phyloP scores from a whole-genome alignment of 495 filamentous ascomycete species.

The Cercophora sp. region DNA sequence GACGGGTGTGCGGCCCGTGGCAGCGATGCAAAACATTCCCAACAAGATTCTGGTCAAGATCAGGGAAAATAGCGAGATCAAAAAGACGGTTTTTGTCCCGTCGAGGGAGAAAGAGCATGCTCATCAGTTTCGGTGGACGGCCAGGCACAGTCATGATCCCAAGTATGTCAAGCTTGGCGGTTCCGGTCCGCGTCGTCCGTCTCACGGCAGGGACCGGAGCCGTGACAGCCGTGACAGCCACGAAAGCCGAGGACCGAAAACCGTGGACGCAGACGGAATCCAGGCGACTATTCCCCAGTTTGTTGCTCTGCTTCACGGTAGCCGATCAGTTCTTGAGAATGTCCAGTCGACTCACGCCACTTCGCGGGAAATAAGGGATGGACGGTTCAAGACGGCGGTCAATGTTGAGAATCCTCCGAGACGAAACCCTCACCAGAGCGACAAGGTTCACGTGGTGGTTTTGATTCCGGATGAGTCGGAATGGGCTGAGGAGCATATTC shows the following conservation, averaged over 20 bases:
- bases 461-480: slow-evolving; percentile 20
- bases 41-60: slow-evolving; percentile 20
- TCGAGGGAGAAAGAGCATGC: too few species aligned
- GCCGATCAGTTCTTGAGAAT: slow-evolving; percentile 20
- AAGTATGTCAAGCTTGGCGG: slow-evolving; percentile 15
- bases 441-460: slow-evolving; percentile 22
- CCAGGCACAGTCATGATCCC: slow-evolving; percentile 16
- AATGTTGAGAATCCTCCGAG: slow-evolving; percentile 11
- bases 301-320: slow-evolving; percentile 22
- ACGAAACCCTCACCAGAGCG: slow-evolving; percentile 17
- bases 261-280: slow-evolving; percentile 20
- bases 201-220: background rate
- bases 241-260: background rate
- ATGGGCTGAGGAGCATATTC: slow-evolving; percentile 25
- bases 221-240: background rate
- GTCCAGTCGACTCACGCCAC: slow-evolving; percentile 9
- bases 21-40: slow-evolving; percentile 24
- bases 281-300: slow-evolving; percentile 26
- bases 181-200: background rate
- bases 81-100: slow-evolving; percentile 22
- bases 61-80: slow-evolving; percentile 20
- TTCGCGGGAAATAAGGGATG: background rate
- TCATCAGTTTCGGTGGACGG: slow-evolving; percentile 24
- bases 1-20: slow-evolving; percentile 19
- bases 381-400: slow-evolving; percentile 9